Percentiles rank a stretch among this genome's conserved stretches.
Evolutionary conservation across 805 yeast species (phyloP).

Genomic region (Nakazawaea ishiwadae): DNA sequence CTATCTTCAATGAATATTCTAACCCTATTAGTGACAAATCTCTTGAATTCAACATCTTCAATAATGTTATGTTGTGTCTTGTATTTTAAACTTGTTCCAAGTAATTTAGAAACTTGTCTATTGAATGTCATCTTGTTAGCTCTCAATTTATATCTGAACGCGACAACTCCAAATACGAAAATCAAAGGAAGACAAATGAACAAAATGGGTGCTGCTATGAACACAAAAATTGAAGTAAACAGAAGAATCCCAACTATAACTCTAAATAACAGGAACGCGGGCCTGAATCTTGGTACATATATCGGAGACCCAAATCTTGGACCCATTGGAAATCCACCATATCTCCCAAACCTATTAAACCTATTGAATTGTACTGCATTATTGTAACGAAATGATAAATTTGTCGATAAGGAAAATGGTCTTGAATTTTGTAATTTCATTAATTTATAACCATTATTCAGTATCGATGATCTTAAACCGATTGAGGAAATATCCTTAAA

Average conservation of each 20-base stretch:
- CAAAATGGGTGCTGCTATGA: constrained; percentile 27
- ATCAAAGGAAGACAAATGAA: constrained; percentile 27
- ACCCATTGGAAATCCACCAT: too few species aligned
- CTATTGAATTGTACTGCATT: not conserved
- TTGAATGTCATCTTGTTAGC: constrained; percentile 15
- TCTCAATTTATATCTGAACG: constrained; percentile 14
- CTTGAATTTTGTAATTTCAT: too few species aligned
- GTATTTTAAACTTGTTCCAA: constrained; percentile 22
- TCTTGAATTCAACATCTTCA: constrained; percentile 1
- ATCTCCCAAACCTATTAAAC: not conserved
- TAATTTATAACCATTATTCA: too few species aligned
- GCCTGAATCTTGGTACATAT: not conserved
- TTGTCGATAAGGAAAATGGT: not conserved
- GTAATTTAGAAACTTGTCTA: constrained; percentile 20
- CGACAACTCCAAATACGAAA: constrained; percentile 21
- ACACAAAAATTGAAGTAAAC: constrained; percentile 20
- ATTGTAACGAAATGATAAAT: not conserved
- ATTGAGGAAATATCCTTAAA: too few species aligned
- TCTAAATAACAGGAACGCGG: not conserved
- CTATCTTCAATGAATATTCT: constrained; percentile 8
- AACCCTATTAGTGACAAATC: constrained; percentile 5
- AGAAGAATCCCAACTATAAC: constrained; percentile 3
- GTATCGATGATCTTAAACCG: not conserved
- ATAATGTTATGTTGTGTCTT: constrained; percentile 14
- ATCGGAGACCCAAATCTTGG: not conserved